phyloP scores from a whole-genome alignment of 192 early-diverging fungal species.

The Obelidium mucronatum region DNA sequence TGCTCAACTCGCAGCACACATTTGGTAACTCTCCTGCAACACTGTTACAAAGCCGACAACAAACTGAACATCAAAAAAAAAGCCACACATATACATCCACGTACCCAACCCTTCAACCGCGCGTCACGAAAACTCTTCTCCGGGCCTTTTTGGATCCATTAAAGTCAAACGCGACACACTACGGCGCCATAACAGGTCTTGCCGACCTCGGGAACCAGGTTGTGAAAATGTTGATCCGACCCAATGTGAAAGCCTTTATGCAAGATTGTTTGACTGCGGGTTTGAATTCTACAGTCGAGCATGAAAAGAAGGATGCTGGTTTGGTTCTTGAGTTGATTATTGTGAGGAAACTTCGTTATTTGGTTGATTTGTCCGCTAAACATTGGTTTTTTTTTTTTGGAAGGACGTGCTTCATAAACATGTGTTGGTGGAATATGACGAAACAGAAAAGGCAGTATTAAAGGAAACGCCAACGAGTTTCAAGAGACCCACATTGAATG shows the following conservation, averaged over 20 bases:
- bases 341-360: background rate
- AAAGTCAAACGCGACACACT: slow-evolving; percentile 83
- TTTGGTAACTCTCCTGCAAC: slow-evolving; percentile 52
- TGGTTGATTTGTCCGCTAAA: background rate
- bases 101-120: slow-evolving; percentile 88
- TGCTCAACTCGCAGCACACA: slow-evolving; percentile 73
- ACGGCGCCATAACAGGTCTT: slow-evolving; percentile 83
- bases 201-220: slow-evolving; percentile 79
- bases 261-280: slow-evolving; percentile 10
- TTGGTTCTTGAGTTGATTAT: background rate
- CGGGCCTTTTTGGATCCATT: slow-evolving; percentile 87
- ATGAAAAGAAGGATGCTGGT: slow-evolving; percentile 8
- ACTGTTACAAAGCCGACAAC: background rate
- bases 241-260: slow-evolving; percentile 49
- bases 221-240: slow-evolving; percentile 66
- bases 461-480: background rate
- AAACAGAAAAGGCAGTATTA: slow-evolving; percentile 3
- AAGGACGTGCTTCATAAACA: slow-evolving; percentile 23
- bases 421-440: slow-evolving; percentile 7
- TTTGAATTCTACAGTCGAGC: background rate
- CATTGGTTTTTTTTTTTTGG: background rate
- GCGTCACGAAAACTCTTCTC: slow-evolving; percentile 89
- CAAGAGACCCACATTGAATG: background rate
- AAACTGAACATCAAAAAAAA: background rate
- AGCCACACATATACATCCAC: slow-evolving; percentile 70